phyloP scores from a whole-genome alignment of 306 rosid genomes.

The Quillaja saponaria region DNA sequence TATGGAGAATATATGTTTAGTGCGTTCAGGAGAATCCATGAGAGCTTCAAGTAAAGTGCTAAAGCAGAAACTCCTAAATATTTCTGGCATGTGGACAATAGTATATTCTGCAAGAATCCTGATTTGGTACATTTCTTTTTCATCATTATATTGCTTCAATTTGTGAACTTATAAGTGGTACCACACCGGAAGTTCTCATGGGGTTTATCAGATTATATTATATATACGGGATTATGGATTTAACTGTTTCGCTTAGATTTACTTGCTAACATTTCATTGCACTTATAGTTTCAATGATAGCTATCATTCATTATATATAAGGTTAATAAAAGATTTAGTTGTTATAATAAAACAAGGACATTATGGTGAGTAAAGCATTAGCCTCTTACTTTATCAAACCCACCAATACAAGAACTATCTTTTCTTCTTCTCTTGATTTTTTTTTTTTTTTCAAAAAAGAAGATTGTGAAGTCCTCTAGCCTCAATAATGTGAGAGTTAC shows the following conservation, averaged over 20 bases:
- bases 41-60: slow-evolving; percentile 16
- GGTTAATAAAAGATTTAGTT: too few relatives aligned
- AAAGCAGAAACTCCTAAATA: slow-evolving; percentile 6
- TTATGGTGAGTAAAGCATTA: too few relatives aligned
- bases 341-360: too few relatives aligned
- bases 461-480: too few relatives aligned
- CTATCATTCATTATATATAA: too few relatives aligned
- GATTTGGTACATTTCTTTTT: neutral
- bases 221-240: neutral
- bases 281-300: too few relatives aligned
- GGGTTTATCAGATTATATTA: neutral
- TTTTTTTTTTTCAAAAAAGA: too few relatives aligned
- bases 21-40: slow-evolving; percentile 9
- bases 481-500: too few relatives aligned
- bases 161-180: neutral
- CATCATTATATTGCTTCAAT: neutral
- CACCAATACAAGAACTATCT: too few relatives aligned
- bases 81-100: neutral
- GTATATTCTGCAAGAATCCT: slow-evolving; percentile 3
- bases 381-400: too few relatives aligned
- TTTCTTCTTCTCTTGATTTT: too few relatives aligned
- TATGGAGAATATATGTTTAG: neutral
- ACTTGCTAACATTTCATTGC: too few relatives aligned
- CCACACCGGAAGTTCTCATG: neutral
- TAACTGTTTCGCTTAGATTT: neutral